A percentile compares a stretch with the other conserved stretches of the same genome.
These are phyloP conservation scores for Podospora conica DNA, from an alignment of 495 filamentous ascomycete genomes.

Conservation along the genomic window DNA sequence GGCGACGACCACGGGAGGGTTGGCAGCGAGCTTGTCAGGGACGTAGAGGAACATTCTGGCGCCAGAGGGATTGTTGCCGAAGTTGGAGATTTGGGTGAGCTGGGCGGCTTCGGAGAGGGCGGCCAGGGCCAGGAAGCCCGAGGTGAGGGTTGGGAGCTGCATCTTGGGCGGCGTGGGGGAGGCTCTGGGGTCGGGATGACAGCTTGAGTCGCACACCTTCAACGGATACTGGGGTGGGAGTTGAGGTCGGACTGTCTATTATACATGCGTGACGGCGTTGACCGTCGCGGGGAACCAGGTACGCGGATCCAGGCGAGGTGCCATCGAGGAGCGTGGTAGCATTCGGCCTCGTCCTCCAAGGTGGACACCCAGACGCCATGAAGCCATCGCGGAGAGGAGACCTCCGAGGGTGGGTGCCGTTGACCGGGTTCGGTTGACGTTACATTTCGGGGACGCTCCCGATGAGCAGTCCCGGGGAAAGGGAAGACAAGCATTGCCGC, in stretches of 20 bases:
- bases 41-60: conserved; percentile 38
- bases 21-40: conserved; percentile 30
- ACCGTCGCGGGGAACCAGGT: not conserved
- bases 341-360: not conserved
- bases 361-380: not conserved
- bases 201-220: not conserved
- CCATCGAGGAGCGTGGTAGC: not conserved
- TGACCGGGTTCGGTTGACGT: not conserved
- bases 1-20: conserved; percentile 43
- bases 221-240: not conserved
- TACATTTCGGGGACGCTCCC: not conserved
- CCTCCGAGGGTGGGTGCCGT: not conserved
- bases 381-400: not conserved
- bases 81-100: conserved; percentile 33
- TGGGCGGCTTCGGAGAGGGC: conserved; percentile 22
- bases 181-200: not conserved
- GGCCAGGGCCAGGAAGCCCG: conserved; percentile 24
- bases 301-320: not conserved
- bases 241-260: not conserved
- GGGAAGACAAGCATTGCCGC: not conserved
- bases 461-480: not conserved
- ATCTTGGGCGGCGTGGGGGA: conserved; percentile 11
- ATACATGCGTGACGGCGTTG: not conserved
- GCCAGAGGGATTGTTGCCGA: conserved; percentile 34
- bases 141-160: conserved; percentile 24